A percentile compares a stretch with the other conserved stretches of the same genome.
Evolutionary conservation across 257 asterid species (phyloP).

Genomic region (Solanum pinnatisectum): DNA sequence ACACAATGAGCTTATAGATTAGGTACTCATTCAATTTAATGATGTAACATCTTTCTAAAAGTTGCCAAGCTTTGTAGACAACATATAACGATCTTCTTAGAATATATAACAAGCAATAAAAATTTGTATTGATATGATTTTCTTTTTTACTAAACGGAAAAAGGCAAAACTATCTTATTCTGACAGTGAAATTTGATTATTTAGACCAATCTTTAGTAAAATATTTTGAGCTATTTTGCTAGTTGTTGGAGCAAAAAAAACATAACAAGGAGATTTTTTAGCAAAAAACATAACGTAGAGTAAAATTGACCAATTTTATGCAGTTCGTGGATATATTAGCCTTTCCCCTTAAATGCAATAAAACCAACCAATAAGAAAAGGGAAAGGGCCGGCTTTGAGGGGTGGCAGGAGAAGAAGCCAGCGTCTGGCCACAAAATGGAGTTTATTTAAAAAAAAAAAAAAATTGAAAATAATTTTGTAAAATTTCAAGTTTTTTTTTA

Average conservation of each 20-base stretch:
- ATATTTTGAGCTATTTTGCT: neutral
- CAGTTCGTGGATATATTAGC: neutral
- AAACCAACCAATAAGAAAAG: neutral
- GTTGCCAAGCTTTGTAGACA: neutral
- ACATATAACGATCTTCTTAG: neutral
- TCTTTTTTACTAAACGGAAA: neutral
- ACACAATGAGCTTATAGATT: neutral
- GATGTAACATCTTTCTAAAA: neutral
- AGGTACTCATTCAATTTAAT: neutral
- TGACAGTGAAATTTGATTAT: neutral
- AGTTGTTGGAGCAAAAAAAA: neutral
- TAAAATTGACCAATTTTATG: neutral
- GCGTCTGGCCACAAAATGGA: neutral
- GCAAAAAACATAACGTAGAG: neutral
- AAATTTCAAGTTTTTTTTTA: too few relatives aligned
- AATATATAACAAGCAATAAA: neutral
- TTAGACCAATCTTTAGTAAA: neutral
- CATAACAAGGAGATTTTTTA: neutral
- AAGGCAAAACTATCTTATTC: neutral
- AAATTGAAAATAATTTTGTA: too few relatives aligned
- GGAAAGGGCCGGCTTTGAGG: neutral
- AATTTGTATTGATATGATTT: neutral
- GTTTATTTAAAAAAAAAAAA: too few relatives aligned
- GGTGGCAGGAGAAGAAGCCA: neutral
- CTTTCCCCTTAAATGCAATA: neutral